Conservation (phyloP, 768 basidiomycete genomes). For the Panellus pusillus region DNA sequence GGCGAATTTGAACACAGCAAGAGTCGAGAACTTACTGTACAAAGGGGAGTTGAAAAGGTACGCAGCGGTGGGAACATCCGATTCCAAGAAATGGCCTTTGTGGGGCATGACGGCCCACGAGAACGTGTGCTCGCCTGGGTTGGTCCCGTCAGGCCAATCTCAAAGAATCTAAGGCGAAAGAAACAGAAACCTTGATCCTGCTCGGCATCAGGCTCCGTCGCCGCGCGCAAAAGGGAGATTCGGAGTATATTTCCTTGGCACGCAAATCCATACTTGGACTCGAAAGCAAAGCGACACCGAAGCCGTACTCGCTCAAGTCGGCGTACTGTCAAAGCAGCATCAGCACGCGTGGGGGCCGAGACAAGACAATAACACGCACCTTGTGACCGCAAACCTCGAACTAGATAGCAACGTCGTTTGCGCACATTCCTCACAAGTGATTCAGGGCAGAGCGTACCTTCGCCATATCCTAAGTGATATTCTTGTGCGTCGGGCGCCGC, state of each 20-base stretch:
- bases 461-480: conserved; percentile 86
- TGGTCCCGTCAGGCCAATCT: background rate
- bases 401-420: conserved; percentile 24
- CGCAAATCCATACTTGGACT: conserved; percentile 94
- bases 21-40: conserved; percentile 46
- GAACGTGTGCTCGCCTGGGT: conserved; percentile 72
- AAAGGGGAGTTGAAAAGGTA: conserved; percentile 86
- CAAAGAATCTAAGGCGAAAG: background rate
- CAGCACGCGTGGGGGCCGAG: background rate
- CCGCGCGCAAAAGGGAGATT: conserved; percentile 87
- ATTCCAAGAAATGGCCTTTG: conserved; percentile 83
- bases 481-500: conserved; percentile 91
- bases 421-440: background rate
- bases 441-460: conserved; percentile 42
- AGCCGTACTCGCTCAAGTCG: conserved; percentile 90
- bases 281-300: conserved; percentile 94
- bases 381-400: conserved; percentile 99
- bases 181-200: conserved; percentile 75
- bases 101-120: conserved; percentile 92
- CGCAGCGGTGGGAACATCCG: conserved; percentile 80
- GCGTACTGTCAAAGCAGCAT: conserved; percentile 54
- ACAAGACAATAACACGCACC: conserved; percentile 36
- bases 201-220: conserved; percentile 88
- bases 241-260: conserved; percentile 83
- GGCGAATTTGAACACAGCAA: background rate